Evolutionary conservation across 176 grass and related monocot species (phyloP), one percentile per base, ranked within the genome.

Genomic region (Bolboschoenus planiculmis): DNA sequence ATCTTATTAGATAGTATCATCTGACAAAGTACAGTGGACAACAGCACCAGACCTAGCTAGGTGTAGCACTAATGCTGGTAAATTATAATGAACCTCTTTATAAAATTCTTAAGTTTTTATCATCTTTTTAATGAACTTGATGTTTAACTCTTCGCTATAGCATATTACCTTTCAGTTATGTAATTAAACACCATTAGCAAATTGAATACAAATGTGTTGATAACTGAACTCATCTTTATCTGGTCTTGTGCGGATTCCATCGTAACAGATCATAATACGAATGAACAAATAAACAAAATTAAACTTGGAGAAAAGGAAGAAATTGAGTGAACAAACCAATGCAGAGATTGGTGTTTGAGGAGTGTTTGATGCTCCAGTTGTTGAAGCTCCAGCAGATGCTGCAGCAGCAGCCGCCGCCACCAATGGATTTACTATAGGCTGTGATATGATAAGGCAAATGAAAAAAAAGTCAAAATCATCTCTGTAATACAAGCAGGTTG

Each of bases 361-460:
- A 87, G 85, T 87, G 89, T 83, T 84, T 87, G 84, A 90, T 79
- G 80, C 60, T 46, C 56, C 80, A 82, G 90, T 98, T 84, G 80
- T 64, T 11, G 80, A 63, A 47, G 80, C 54, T 5, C 57, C 80
- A 35, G 87, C 90, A 70, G 82, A 88, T 34, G 90, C 84, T 0
- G 90, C 85, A 7, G 89, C 85, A 1, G 84, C 88, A 5, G 92
- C 80, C 10, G 87, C 88, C 46, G 89, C 92, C 90, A 93, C 81
- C 66, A 98, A 85, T 15, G 94, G 84, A 85, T 87, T 94, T 88
- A 95, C 88, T 59, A 95, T 80, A 88, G 95, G 95, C 95, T 98
- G 90, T 46, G 37, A 34, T 83, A 91, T 72, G 40, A 70, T 34
- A 83, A 48, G 14, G 26, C 44, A 50, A 51, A 68, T 39, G 27